phyloP scores from a whole-genome alignment of 345 rosid genomes.

The Adansonia digitata region DNA sequence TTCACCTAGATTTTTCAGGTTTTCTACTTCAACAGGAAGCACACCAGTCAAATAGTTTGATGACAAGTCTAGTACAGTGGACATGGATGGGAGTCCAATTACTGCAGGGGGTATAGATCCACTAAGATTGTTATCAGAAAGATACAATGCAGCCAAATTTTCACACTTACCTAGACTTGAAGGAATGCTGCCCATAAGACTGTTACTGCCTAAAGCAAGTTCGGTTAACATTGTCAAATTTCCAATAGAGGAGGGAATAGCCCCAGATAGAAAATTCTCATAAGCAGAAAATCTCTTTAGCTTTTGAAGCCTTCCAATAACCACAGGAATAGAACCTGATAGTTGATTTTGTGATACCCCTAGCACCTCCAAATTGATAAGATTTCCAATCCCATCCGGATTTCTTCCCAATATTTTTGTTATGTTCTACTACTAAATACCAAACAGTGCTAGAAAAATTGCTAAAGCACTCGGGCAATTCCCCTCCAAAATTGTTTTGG shows the following conservation, averaged over 20 bases:
- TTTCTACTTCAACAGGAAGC: background rate
- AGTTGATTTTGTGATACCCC: background rate
- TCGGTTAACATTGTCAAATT: background rate
- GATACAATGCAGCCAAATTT: background rate
- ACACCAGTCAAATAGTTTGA: background rate
- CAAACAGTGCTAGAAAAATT: conserved; percentile 15
- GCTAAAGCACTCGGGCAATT: background rate
- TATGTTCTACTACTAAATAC: rapidly evolving
- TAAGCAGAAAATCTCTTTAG: background rate
- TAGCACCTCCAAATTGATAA: background rate
- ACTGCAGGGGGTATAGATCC: background rate
- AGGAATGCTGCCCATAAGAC: background rate
- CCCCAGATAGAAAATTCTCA: background rate
- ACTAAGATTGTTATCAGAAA: background rate
- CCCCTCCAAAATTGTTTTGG: conserved; percentile 9
- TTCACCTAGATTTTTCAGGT: background rate
- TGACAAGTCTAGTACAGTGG: background rate
- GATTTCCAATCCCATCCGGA: background rate
- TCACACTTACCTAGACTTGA: background rate
- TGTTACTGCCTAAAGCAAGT: background rate
- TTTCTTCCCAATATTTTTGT: conserved; percentile 17
- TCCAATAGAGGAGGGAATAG: background rate
- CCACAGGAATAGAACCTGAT: background rate
- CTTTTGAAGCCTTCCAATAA: background rate
- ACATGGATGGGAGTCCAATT: background rate